Base-by-base conservation (phyloP, 1,284 basidiomycete species). In the Tremellales sp. region DNA sequence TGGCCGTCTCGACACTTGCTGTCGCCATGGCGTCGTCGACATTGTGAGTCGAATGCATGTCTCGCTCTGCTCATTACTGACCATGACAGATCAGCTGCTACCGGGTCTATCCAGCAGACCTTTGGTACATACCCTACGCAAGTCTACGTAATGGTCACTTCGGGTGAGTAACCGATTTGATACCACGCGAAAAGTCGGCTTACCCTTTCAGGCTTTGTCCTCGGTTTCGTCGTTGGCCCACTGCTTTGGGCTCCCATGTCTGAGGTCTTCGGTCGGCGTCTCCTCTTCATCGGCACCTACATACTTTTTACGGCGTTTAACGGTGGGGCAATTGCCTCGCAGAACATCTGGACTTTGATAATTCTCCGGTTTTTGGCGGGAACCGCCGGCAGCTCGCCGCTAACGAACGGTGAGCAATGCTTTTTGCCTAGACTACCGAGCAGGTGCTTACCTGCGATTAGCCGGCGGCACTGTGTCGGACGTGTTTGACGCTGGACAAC, bases 301-400 rank as follows among this genome's bases (percentile, higher is more conserved):
- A 56, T 72, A 48, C 48, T 71, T 10, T 76, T 75, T 53, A 73
- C 72, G 1, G 52, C 70, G 43, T 76, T 76, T 65, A 77, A 76
- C 46, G 62, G 74, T 22, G 76, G 66, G 2, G 70, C 70, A 23
- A 64, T 69, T 3, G 67, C 76, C 3, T 57, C 69, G 3, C 59
- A 73, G 25, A 74, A 72, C 52, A 66, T 76, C 37, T 72, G 61
- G 31, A 65, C 70, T 13, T 53, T 78, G 46, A 66, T 79, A 35
- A 64, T 77, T 35, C 66, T 76, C 48, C 68, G 78, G 10, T 74
- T 77, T 62, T 45, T 79, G 26, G 61, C 67, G 0, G 77, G 77
- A 3, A 67, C 68, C 7, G 72, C 69, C 41, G 74, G 69, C 17
- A 68, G 72, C 2, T 63, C 65, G 2, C 70, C 74, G 2, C 60